Conservation (phyloP, 2,329 filamentous ascomycete genomes). For the Xylaria sp. region DNA sequence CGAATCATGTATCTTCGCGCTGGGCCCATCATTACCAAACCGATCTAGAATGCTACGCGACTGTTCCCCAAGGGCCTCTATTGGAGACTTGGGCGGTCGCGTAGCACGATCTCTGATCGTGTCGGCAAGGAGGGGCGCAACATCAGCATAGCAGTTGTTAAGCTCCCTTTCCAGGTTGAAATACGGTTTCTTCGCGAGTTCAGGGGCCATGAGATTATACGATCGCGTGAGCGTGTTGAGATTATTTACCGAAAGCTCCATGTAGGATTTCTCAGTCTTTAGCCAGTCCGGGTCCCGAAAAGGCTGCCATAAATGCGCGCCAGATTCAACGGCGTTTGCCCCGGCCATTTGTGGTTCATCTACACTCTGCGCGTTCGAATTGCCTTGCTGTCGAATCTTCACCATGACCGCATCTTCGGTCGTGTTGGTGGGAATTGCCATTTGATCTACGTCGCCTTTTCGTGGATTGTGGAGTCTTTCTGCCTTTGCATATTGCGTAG, state of each 20-base stretch:
- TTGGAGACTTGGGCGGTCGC: conserved; percentile 48
- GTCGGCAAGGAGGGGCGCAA: conserved; percentile 75
- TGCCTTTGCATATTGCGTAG: conserved; percentile 75
- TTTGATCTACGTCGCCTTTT: conserved; percentile 52
- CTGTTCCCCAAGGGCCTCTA: conserved; percentile 48
- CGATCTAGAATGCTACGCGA: conserved; percentile 64
- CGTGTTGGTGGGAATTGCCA: conserved; percentile 52
- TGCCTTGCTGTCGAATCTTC: conserved; percentile 48
- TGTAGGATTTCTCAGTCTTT: conserved; percentile 72
- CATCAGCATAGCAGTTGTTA: conserved; percentile 79
- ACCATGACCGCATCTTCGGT: conserved; percentile 57
- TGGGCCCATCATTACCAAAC: conserved; percentile 57
- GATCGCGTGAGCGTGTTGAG: conserved; percentile 82
- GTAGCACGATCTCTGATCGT: conserved; percentile 74
- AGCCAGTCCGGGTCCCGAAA: conserved; percentile 85
- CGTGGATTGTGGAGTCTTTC: conserved; percentile 71
- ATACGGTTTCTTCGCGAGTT: conserved; percentile 91
- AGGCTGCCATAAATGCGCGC: conserved; percentile 55
- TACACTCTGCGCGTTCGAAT: conserved; percentile 6
- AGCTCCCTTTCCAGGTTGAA: conserved; percentile 84
- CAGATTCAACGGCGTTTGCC: conserved; percentile 16
- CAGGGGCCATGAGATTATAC: conserved; percentile 95
- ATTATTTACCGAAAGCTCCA: conserved; percentile 74
- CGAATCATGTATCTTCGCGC: conserved; percentile 74
- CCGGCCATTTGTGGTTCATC: background rate